phyloP scores from a whole-genome alignment of 352 stramenopile genomes.

The Aphanomyces stellatus region DNA sequence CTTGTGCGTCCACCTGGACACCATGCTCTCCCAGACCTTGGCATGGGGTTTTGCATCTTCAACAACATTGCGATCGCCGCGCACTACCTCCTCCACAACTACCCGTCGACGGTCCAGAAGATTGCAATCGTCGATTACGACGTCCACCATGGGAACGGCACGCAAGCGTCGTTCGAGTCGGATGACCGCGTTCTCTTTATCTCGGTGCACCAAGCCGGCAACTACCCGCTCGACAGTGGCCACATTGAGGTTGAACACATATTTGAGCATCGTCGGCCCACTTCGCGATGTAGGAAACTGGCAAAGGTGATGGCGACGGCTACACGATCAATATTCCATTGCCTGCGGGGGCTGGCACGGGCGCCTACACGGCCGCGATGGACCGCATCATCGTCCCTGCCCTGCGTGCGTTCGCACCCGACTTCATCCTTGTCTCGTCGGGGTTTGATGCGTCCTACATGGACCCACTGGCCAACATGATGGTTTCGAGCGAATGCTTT shows the following conservation, averaged over 20 bases:
- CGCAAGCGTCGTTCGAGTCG: conserved; percentile 85
- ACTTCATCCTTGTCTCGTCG: conserved; percentile 72
- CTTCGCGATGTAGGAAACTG: conserved; percentile 29
- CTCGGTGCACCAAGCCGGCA: conserved; percentile 73
- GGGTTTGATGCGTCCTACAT: conserved; percentile 73
- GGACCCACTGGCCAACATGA: conserved; percentile 79
- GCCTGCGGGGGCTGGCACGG: conserved; percentile 58
- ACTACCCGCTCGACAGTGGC: conserved; percentile 64
- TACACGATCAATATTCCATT: conserved; percentile 83
- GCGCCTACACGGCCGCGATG: conserved; percentile 68
- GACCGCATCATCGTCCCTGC: conserved; percentile 53
- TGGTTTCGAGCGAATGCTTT: conserved; percentile 66
- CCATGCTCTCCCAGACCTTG: conserved; percentile 40
- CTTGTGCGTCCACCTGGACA: conserved; percentile 66
- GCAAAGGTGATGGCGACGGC: conserved; percentile 29
- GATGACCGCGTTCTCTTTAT: conserved; percentile 65
- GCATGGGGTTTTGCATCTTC: conserved; percentile 69
- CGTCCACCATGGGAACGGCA: conserved; percentile 96
- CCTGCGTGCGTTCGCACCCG: conserved; percentile 54
- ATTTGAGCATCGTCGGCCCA: neutral
- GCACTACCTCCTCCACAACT: conserved; percentile 37
- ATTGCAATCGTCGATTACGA: conserved; percentile 95
- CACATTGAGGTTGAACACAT: conserved; percentile 16
- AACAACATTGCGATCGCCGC: conserved; percentile 63
- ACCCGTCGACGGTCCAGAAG: conserved; percentile 62